phyloP scores from a whole-genome alignment of 495 filamentous ascomycete genomes.

The Monascus purpureus region DNA sequence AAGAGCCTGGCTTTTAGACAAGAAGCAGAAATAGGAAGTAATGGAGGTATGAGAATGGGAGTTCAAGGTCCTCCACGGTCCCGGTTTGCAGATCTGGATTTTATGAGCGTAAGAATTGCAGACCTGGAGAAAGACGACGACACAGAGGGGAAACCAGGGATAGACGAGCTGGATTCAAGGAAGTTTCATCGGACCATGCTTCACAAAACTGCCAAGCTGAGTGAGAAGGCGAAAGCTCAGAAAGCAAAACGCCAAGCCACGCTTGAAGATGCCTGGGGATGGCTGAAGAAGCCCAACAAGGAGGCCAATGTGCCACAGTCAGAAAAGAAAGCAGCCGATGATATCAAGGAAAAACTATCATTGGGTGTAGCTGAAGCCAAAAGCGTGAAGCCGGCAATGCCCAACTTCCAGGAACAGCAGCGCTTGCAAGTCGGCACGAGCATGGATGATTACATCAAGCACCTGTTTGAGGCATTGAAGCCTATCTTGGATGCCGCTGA shows the following conservation, averaged over 20 bases:
- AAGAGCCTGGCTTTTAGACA: not conserved
- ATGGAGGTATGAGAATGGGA: no score
- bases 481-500: slow-evolving; percentile 14
- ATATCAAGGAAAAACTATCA: not conserved
- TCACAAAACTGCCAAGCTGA: slow-evolving; percentile 8
- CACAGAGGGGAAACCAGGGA: slow-evolving; percentile 1
- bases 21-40: not conserved
- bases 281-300: slow-evolving; percentile 3
- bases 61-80: not conserved
- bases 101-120: slow-evolving; percentile 1
- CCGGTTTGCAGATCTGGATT: not conserved
- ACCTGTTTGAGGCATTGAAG: slow-evolving; percentile 9
- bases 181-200: slow-evolving; percentile 12
- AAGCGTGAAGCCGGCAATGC: not conserved
- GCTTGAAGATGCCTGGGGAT: slow-evolving; percentile 15
- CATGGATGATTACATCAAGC: slow-evolving; percentile 3
- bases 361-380: not conserved
- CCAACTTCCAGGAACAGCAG: not conserved
- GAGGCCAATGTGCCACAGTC: not conserved
- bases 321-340: not conserved
- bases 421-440: not conserved
- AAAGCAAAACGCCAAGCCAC: slow-evolving; percentile 15
- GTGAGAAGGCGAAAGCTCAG: slow-evolving; percentile 2
- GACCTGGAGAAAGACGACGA: slow-evolving; percentile 3
- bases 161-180: slow-evolving; percentile 6